Evolutionary conservation across 352 stramenopile species (phyloP).

Genomic region (Phytophthora nicotianae): DNA sequence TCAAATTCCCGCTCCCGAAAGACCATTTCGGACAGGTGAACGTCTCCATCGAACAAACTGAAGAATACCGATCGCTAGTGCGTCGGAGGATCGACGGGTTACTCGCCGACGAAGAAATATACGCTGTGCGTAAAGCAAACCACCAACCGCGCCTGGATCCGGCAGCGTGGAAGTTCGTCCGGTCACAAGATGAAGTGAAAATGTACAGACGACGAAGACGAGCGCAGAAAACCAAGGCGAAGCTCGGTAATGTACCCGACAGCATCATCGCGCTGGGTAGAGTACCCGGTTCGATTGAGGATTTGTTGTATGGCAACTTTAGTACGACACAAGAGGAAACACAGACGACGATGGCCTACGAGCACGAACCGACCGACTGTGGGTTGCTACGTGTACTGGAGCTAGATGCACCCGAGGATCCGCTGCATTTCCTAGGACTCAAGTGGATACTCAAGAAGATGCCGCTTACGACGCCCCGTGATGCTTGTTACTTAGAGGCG

Average conservation of each 20-base stretch:
- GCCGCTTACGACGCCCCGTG: constrained; percentile 28
- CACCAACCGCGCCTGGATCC: constrained; percentile 30
- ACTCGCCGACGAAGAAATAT: constrained; percentile 35
- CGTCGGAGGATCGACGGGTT: constrained; percentile 33
- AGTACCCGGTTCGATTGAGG: constrained; percentile 54
- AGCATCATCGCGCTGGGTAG: not conserved
- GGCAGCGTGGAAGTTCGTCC: constrained; percentile 44
- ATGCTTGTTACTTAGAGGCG: constrained; percentile 44
- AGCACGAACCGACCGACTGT: constrained; percentile 44
- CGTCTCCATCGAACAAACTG: constrained; percentile 36
- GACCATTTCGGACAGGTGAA: constrained; percentile 41
- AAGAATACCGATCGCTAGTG: constrained; percentile 42
- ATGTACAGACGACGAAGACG: constrained; percentile 36
- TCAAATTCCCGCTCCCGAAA: constrained; percentile 37
- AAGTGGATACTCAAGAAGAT: constrained; percentile 58
- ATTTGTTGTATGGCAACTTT: constrained; percentile 56
- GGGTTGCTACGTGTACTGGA: constrained; percentile 49
- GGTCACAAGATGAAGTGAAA: constrained; percentile 40
- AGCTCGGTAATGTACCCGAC: not conserved
- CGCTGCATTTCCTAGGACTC: constrained; percentile 56
- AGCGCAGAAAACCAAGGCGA: constrained; percentile 4
- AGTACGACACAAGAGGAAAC: constrained; percentile 45
- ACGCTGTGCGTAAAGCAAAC: constrained; percentile 2
- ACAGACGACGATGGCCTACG: constrained; percentile 44
- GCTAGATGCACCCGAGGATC: constrained; percentile 38